These are phyloP conservation scores for Xylaria scruposa DNA, from an alignment of 495 filamentous ascomycete genomes.

Conservation along the genomic window DNA sequence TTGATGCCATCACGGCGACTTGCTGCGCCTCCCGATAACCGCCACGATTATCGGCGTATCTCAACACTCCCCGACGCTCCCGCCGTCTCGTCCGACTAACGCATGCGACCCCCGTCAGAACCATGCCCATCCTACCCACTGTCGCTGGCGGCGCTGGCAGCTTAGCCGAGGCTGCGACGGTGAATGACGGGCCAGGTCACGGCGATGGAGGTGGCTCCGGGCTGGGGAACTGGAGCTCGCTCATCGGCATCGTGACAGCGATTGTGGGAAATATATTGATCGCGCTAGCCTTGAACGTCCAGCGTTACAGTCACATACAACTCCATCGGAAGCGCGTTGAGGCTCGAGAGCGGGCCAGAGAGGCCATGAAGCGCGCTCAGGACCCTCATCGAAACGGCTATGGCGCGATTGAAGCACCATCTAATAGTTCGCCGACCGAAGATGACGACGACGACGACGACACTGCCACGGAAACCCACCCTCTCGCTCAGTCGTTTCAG, in stretches of 20 bases:
- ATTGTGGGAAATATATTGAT: conserved; percentile 92
- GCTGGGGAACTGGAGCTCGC: conserved; percentile 81
- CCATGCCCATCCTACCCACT: conserved; percentile 31
- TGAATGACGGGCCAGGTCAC: conserved; percentile 47
- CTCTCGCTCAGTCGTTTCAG: conserved; percentile 53
- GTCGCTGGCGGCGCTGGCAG: conserved; percentile 16
- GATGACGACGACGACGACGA: conserved; percentile 37
- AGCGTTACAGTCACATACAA: conserved; percentile 91
- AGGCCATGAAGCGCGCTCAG: conserved; percentile 46
- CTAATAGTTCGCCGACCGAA: conserved; percentile 27
- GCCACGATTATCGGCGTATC: not conserved
- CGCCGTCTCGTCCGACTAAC: not conserved
- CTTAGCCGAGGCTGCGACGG: conserved; percentile 27
- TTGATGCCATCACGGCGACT: conserved; percentile 25
- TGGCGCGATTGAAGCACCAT: conserved; percentile 28
- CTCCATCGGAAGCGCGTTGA: conserved; percentile 57
- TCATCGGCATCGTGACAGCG: conserved; percentile 93
- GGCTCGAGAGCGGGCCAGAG: conserved; percentile 59
- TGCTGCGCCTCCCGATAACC: conserved; percentile 19
- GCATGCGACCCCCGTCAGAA: conserved; percentile 21
- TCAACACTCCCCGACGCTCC: conserved; percentile 13
- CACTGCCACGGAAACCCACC: conserved; percentile 52
- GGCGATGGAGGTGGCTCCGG: conserved; percentile 49
- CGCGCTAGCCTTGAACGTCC: conserved; percentile 92
- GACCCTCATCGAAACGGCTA: conserved; percentile 41